Conservation (phyloP, 805 yeast genomes). For the Suhomyces kilbournensis region DNA sequence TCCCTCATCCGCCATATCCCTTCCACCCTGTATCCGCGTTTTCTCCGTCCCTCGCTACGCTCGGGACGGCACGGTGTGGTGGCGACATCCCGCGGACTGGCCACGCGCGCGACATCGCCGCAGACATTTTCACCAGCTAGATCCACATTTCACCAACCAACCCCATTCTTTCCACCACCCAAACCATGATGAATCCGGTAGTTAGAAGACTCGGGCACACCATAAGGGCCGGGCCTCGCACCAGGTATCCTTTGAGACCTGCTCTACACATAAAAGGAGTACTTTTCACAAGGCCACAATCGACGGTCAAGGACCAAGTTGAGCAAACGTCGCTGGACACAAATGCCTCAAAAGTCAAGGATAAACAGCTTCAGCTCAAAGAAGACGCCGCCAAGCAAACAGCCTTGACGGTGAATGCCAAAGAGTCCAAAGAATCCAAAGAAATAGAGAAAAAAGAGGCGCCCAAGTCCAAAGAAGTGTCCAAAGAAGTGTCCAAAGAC, state of each 20-base stretch:
- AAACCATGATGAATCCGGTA: not conserved
- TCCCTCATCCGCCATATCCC: no score
- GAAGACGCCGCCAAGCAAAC: not conserved
- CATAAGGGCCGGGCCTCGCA: not conserved
- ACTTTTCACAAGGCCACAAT: conserved; percentile 13
- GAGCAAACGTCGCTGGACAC: not conserved
- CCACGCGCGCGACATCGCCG: not conserved
- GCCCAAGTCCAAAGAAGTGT: not conserved
- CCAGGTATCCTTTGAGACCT: conserved; percentile 17
- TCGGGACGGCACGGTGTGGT: not conserved
- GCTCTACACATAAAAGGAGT: conserved; percentile 8
- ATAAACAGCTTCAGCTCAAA: not conserved
- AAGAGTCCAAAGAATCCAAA: conserved; percentile 1
- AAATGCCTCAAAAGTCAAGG: not conserved
- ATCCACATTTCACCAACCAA: not conserved
- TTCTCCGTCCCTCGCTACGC: not conserved
- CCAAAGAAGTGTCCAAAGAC: not conserved
- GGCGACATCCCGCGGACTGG: not conserved
- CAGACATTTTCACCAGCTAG: not conserved
- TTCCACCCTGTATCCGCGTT: not conserved
- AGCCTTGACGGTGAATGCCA: not conserved
- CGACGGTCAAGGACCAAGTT: conserved; percentile 6
- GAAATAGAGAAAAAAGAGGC: not conserved
- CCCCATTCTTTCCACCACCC: not conserved
- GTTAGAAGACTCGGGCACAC: not conserved